These are phyloP conservation scores for Brasilioporus rufonigricans DNA, from an alignment of 768 basidiomycete genomes.

Conservation along the genomic window DNA sequence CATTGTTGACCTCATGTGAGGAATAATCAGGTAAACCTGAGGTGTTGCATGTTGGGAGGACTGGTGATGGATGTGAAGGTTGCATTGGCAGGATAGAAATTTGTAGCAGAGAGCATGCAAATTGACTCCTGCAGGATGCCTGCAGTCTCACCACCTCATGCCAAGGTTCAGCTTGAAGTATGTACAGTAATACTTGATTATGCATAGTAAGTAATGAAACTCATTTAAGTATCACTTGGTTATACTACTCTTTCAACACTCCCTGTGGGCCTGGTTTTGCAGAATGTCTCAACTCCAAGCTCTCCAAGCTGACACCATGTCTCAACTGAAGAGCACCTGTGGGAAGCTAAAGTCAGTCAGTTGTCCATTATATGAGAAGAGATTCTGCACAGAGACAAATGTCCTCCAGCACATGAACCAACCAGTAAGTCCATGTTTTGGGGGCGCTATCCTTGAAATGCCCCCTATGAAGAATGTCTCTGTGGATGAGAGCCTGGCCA, in stretches of 20 bases:
- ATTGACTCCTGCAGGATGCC: too few relatives aligned
- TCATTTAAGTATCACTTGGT: too few relatives aligned
- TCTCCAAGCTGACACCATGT: not conserved
- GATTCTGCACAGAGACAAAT: not conserved
- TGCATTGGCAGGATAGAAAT: too few relatives aligned
- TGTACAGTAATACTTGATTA: too few relatives aligned
- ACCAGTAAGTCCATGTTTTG: not conserved
- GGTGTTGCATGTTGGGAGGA: too few relatives aligned
- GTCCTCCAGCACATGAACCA: not conserved
- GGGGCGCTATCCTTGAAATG: not conserved
- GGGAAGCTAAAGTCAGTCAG: not conserved
- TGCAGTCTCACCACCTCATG: too few relatives aligned
- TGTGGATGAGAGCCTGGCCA: not conserved
- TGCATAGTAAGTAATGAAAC: too few relatives aligned
- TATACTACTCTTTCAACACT: not conserved
- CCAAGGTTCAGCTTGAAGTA: too few relatives aligned
- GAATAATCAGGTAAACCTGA: too few relatives aligned
- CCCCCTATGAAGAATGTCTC: not conserved
- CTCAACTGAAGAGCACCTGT: not conserved
- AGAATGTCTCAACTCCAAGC: not conserved
- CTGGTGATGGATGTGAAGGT: too few relatives aligned
- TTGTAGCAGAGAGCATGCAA: too few relatives aligned
- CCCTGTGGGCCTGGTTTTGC: not conserved
- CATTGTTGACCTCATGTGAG: too few relatives aligned
- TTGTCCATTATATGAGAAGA: not conserved